Base-by-base conservation (phyloP, 2,329 filamentous ascomycete genomes). In the Claviceps africana region DNA sequence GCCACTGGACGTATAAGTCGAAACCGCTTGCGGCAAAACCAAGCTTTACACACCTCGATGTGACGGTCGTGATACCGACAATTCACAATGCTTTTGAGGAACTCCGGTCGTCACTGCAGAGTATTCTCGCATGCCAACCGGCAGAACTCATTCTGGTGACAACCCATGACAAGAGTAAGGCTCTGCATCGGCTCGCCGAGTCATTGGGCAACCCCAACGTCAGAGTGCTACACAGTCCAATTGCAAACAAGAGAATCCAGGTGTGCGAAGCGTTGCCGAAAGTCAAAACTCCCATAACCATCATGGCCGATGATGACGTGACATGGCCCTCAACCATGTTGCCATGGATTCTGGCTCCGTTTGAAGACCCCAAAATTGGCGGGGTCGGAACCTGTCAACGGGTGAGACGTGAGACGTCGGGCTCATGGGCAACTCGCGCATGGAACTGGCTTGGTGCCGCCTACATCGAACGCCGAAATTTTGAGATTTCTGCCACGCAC, bases 301-400 rank as follows among this genome's bases (percentile, higher is more conserved):
- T 97, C 61, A 88, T 97, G 73, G 89, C 90, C 28, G 91, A 97
- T 65, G 91, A 97, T 68, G 91, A 97, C 66, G 91, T 97, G 56
- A 89, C 86, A 60, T 95, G 91, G 86, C 90, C 90, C 3, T 74
- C 76, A 17, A 93, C 86, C 43, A 80, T 95, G 56, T 79, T 95
- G 61, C 86, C 85, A 33, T 96, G 90, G 90, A 85, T 97, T 53
- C 73, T 97, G 56, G 91, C 91, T 4, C 90, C 91, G 0, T 95
- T 97, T 56, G 89, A 96, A 66, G 82, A 93, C 64, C 72, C 78
- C 40, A 75, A 77, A 56, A 91, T 94, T 59, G 91, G 91, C 54
- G 91, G 89, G 35, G 91, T 96, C 51, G 89, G 90, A 39, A 95
- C 91, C 51, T 95, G 88, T 66, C 91, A 97, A 70, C 76, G 88